Evolutionary conservation across 129 eudicot species (phyloP).

Genomic region (Lactuca saligna): DNA sequence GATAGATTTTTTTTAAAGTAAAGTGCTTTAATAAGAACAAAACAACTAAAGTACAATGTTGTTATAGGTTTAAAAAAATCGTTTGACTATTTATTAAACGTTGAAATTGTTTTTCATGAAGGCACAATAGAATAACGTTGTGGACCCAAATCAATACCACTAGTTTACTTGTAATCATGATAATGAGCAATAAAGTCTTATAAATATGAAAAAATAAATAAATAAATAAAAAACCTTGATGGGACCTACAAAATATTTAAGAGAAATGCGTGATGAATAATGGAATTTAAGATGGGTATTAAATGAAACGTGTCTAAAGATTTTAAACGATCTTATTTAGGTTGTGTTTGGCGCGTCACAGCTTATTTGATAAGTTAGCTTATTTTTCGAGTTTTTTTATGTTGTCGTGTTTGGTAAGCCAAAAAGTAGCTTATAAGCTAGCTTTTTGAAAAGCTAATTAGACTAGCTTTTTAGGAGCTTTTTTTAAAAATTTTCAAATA

Average conservation of each 20-base stretch:
- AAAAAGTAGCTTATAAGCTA: too few species aligned
- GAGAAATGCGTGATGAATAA: not conserved
- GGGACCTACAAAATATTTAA: not conserved
- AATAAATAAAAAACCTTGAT: not conserved
- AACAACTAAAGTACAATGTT: too few species aligned
- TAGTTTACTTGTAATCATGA: constrained; percentile 3
- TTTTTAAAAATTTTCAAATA: too few species aligned
- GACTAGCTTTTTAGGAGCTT: too few species aligned
- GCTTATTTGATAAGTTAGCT: too few species aligned
- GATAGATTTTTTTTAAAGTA: too few species aligned
- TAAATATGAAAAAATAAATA: not conserved
- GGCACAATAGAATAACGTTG: not conserved
- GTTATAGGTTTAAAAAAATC: not conserved
- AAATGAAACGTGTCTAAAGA: not conserved
- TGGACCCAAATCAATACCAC: not conserved
- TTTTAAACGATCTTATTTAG: not conserved
- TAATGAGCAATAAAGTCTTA: not conserved
- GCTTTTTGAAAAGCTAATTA: too few species aligned
- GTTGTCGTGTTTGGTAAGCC: too few species aligned
- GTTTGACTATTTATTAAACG: not conserved
- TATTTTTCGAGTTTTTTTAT: too few species aligned
- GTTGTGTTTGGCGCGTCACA: too few species aligned
- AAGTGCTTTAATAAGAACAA: too few species aligned
- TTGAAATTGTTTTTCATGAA: too few species aligned
- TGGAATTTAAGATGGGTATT: not conserved